A percentile compares a stretch with the other conserved stretches of the same genome.
These are phyloP conservation scores for Penicillium frequentans DNA, from an alignment of 2,329 filamentous ascomycete genomes.

Conservation along the genomic window DNA sequence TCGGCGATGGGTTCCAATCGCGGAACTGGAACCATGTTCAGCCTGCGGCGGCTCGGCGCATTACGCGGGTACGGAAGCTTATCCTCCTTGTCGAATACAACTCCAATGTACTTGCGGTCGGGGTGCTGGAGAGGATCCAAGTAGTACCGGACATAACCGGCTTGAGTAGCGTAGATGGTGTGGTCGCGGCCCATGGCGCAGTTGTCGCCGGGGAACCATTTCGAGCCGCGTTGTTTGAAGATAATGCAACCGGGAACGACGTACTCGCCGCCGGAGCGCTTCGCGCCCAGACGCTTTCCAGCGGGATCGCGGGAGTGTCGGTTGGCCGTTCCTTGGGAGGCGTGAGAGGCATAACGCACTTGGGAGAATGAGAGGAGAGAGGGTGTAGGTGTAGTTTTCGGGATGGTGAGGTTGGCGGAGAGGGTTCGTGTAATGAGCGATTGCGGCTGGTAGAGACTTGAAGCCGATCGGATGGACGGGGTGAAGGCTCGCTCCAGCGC, in stretches of 20 bases:
- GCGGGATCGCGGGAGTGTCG: slow-evolving; percentile 65
- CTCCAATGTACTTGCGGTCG: slow-evolving; percentile 89
- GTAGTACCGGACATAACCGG: slow-evolving; percentile 97
- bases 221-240: slow-evolving; percentile 92
- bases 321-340: slow-evolving; percentile 67
- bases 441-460: slow-evolving; percentile 26
- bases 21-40: slow-evolving; percentile 67
- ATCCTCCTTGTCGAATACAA: slow-evolving; percentile 81
- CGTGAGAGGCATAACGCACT: slow-evolving; percentile 63
- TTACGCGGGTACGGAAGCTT: slow-evolving; percentile 74
- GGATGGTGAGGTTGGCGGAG: slow-evolving; percentile 26
- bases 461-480: slow-evolving; percentile 30
- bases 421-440: slow-evolving; percentile 31
- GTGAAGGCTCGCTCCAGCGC: slow-evolving; percentile 38
- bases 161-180: slow-evolving; percentile 82
- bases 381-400: slow-evolving; percentile 21
- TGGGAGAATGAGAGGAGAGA: slow-evolving; percentile 44
- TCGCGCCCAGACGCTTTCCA: slow-evolving; percentile 89
- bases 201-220: slow-evolving; percentile 95
- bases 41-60: slow-evolving; percentile 69
- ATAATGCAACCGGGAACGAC: slow-evolving; percentile 97
- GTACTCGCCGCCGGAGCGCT: slow-evolving; percentile 88
- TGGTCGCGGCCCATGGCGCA: slow-evolving; percentile 93
- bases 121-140: slow-evolving; percentile 80
- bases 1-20: slow-evolving; percentile 20